phyloP scores from a whole-genome alignment of 495 filamentous ascomycete species.

The Hypomontagnella submonticulosa region DNA sequence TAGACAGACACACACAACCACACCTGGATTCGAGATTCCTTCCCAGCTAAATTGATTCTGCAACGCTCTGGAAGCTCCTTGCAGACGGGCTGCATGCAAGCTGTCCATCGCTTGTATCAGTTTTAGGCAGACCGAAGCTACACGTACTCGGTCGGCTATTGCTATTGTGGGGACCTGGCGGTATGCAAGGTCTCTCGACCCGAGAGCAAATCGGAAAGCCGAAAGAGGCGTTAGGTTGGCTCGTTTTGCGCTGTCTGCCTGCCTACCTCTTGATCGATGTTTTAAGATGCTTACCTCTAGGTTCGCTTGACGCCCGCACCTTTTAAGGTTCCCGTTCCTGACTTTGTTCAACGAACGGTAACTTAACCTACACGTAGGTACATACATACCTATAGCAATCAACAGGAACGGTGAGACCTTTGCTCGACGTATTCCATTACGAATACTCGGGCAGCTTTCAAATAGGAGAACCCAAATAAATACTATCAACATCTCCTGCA shows the following conservation, averaged over 20 bases:
- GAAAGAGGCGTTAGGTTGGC: constrained; percentile 18
- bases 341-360: constrained; percentile 28
- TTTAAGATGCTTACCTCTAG: constrained; percentile 16
- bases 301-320: constrained; percentile 7
- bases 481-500: not conserved
- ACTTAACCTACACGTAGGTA: not conserved
- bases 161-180: constrained; percentile 27
- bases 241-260: constrained; percentile 10
- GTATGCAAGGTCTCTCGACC: constrained; percentile 44
- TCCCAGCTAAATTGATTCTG: constrained; percentile 33
- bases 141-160: constrained; percentile 40
- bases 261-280: not conserved
- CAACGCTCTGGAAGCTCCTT: constrained; percentile 26
- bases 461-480: constrained; percentile 3
- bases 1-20: constrained; percentile 2
- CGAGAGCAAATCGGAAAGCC: constrained; percentile 44
- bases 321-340: constrained; percentile 43
- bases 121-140: constrained; percentile 41
- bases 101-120: constrained; percentile 29
- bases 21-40: constrained; percentile 12
- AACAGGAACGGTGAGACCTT: not conserved
- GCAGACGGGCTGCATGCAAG: constrained; percentile 30
- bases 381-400: not conserved
- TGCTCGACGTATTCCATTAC: constrained; percentile 5
- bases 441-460: constrained; percentile 2